phyloP scores from a whole-genome alignment of 2,329 filamentous ascomycete species.

The Sporothrix brasiliensis region DNA sequence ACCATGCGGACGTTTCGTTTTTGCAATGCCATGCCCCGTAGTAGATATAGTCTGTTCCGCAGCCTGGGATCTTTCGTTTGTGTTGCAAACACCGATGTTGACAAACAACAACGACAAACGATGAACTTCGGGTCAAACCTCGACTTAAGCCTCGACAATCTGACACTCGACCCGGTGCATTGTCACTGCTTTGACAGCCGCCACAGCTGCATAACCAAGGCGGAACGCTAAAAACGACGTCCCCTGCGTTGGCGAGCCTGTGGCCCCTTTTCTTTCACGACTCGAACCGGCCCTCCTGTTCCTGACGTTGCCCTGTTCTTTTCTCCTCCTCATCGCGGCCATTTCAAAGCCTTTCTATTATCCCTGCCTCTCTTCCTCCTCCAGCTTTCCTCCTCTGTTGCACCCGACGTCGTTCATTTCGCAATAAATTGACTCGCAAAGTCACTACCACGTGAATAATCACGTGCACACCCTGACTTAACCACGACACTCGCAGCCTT shows the following conservation, averaged over 20 bases:
- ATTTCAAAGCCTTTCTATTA: background rate
- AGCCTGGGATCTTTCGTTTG: background rate
- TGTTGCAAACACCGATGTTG: constrained; percentile 11
- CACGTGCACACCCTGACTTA: background rate
- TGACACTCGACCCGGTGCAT: constrained; percentile 18
- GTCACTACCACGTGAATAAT: background rate
- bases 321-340: background rate
- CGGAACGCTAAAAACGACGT: constrained; percentile 15
- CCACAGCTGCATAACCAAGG: constrained; percentile 17
- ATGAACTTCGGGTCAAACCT: background rate
- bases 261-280: constrained; percentile 8
- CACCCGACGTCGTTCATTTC: background rate
- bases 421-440: background rate
- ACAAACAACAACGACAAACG: background rate
- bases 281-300: background rate
- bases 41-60: constrained; percentile 23
- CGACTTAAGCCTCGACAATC: constrained; percentile 7
- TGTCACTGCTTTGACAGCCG: constrained; percentile 20
- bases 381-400: constrained; percentile 27
- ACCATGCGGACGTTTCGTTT: background rate
- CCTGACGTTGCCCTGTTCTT: background rate
- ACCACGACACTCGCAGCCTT: background rate
- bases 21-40: constrained; percentile 2
- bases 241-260: background rate
- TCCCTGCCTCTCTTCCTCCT: constrained; percentile 37